A percentile compares a stretch with the other conserved stretches of the same genome.
phyloP scores from a whole-genome alignment of 108 stramenopile species.

The Cyclotella baltica region DNA sequence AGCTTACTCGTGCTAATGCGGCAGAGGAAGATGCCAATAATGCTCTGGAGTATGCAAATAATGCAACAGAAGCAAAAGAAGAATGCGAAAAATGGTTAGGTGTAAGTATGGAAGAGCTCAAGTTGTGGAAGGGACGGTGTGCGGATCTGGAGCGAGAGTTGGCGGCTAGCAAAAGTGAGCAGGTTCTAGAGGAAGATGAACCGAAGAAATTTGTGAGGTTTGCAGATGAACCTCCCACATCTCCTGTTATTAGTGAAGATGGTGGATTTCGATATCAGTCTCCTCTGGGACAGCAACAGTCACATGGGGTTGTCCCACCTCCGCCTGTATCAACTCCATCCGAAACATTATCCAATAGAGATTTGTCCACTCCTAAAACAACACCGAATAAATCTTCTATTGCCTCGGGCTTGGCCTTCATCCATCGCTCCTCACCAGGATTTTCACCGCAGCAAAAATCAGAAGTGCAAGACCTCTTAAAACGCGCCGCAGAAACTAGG shows the following conservation, averaged over 20 bases:
- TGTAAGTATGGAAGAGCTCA: constrained; percentile 20
- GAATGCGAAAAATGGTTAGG: constrained; percentile 68
- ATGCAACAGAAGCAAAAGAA: constrained; percentile 64
- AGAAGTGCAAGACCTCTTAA: constrained; percentile 37
- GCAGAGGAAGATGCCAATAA: constrained; percentile 88
- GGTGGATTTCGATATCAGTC: not conserved
- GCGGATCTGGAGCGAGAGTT: constrained; percentile 19
- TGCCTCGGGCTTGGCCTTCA: constrained; percentile 35
- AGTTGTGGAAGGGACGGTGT: constrained; percentile 25
- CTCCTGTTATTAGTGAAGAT: constrained; percentile 27
- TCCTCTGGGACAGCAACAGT: not conserved
- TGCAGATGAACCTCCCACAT: constrained; percentile 34
- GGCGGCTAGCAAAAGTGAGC: constrained; percentile 2
- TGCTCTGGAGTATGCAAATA: constrained; percentile 85
- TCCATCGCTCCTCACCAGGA: constrained; percentile 24
- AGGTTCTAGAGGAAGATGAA: constrained; percentile 3
- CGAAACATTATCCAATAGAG: not conserved
- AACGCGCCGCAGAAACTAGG: constrained; percentile 49
- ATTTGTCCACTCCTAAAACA: constrained; percentile 13
- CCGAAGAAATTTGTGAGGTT: constrained; percentile 37
- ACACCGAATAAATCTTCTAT: constrained; percentile 36
- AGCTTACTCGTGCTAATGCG: constrained; percentile 60
- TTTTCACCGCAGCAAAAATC: constrained; percentile 35
- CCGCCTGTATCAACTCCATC: not conserved
- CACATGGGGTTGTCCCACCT: not conserved